These are phyloP conservation scores for Xylaria sp. DNA, from an alignment of 2,329 filamentous ascomycete genomes.

Conservation along the genomic window DNA sequence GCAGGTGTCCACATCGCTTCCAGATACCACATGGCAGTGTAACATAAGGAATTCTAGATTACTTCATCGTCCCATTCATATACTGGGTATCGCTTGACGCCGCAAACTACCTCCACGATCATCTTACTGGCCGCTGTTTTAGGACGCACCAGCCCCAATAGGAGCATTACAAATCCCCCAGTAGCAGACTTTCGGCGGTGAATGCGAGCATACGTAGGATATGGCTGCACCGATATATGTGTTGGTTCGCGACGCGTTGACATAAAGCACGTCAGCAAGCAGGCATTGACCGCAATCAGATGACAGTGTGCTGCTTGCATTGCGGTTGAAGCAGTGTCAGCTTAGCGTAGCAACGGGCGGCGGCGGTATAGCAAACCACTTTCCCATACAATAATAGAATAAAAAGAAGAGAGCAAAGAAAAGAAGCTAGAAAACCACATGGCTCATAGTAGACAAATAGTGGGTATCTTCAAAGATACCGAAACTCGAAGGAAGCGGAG, in stretches of 20 bases:
- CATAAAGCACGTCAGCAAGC: neutral
- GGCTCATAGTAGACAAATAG: neutral
- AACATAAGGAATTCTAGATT: neutral
- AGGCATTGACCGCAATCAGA: neutral
- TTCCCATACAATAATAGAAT: neutral
- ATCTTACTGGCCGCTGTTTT: constrained; percentile 15
- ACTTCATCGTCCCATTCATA: neutral
- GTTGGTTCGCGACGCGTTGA: neutral
- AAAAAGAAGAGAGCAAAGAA: neutral
- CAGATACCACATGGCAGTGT: constrained; percentile 4
- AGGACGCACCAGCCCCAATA: neutral
- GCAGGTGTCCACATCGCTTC: constrained; percentile 11
- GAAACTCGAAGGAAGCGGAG: constrained; percentile 21
- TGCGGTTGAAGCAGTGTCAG: constrained; percentile 11
- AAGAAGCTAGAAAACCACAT: neutral
- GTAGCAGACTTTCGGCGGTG: constrained; percentile 13
- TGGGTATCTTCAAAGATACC: neutral
- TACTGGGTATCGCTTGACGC: constrained; percentile 11
- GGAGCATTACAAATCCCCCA: constrained; percentile 6
- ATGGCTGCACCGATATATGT: neutral
- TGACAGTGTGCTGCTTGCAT: neutral
- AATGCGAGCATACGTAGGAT: constrained; percentile 1
- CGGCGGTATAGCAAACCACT: neutral
- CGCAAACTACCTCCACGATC: constrained; percentile 14
- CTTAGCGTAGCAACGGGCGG: constrained; percentile 17